Evolutionary conservation across 2,329 filamentous ascomycete genomes (phyloP).

Genomic region (Neofusicoccum laricinum): DNA sequence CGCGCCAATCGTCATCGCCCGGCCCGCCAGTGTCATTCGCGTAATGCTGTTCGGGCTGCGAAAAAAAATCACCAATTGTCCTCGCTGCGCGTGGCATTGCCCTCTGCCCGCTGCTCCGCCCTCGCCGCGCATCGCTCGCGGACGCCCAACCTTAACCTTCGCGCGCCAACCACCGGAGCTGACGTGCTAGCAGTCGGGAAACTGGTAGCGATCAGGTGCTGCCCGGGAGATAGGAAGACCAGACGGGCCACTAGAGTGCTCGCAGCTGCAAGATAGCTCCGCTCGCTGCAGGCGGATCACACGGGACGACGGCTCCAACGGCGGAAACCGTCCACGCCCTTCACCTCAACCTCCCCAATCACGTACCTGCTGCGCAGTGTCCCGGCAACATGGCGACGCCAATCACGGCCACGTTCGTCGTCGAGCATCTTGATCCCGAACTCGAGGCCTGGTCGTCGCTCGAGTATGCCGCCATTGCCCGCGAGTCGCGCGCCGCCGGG

Average conservation of each 20-base stretch:
- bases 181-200: not conserved
- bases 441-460: constrained; percentile 91
- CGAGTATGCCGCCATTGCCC: constrained; percentile 85
- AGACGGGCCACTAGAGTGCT: not conserved
- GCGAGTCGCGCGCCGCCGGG: constrained; percentile 67
- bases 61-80: not conserved
- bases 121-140: not conserved
- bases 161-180: not conserved
- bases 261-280: constrained; percentile 6
- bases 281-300: not conserved
- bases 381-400: constrained; percentile 4
- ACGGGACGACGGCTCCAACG: not conserved
- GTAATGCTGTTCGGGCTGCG: not conserved
- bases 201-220: not conserved
- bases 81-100: not conserved
- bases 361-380: not conserved
- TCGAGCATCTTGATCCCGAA: constrained; percentile 95
- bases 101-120: not conserved
- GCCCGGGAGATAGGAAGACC: not conserved
- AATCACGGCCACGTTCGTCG: constrained; percentile 72
- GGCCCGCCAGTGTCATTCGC: not conserved
- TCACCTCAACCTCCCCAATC: not conserved
- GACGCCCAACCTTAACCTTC: not conserved
- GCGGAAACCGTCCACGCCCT: not conserved
- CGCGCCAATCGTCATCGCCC: constrained; percentile 5